Conservation (phyloP, 148 eudicot genomes). For the Bassia scoparia region DNA sequence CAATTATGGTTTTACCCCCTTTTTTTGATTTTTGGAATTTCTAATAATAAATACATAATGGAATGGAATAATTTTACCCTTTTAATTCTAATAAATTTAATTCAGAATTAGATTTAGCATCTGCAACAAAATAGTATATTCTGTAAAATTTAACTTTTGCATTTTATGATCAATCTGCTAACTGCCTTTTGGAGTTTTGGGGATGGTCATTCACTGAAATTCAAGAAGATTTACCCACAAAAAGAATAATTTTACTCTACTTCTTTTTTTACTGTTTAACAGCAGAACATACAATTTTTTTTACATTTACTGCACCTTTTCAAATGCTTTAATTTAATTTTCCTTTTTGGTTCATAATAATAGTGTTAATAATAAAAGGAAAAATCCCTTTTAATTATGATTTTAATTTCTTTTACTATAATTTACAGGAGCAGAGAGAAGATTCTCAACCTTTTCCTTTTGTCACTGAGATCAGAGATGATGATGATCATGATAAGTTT, state of each 20-base stretch:
- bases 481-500: slow-evolving; percentile 23
- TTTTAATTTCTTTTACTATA: background rate
- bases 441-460: slow-evolving; percentile 21
- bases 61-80: too few species aligned
- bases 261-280: background rate
- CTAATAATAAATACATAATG: too few species aligned
- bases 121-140: background rate
- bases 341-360: too few species aligned
- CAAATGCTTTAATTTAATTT: background rate
- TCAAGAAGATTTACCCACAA: slow-evolving; percentile 14
- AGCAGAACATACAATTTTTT: background rate
- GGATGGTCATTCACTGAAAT: slow-evolving; percentile 12
- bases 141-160: background rate
- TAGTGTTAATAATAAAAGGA: background rate
- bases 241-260: background rate
- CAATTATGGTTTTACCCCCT: background rate
- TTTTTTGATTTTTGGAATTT: background rate
- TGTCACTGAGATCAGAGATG: slow-evolving; percentile 10
- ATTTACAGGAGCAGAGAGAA: slow-evolving; percentile 16
- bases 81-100: background rate
- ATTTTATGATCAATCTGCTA: too few species aligned
- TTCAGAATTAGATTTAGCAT: background rate
- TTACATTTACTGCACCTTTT: slow-evolving; percentile 9
- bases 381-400: too few species aligned
- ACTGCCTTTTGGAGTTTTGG: background rate